Evolutionary conservation across 495 filamentous ascomycete genomes (phyloP), one percentile per base, ranked within the genome.

Genomic region (Symbiotaphrina buchneri): DNA sequence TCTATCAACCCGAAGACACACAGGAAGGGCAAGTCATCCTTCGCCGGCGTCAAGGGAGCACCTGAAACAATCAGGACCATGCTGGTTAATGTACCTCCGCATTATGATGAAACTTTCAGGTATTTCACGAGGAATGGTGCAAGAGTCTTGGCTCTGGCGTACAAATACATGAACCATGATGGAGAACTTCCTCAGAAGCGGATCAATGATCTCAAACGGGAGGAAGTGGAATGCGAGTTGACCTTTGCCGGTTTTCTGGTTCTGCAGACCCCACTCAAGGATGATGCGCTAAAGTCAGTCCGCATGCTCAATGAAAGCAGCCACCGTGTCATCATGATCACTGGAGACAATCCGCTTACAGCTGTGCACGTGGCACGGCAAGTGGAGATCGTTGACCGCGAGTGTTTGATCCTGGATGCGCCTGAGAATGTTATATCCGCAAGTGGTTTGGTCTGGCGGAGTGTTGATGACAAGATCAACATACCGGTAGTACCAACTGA

Each of bases 311-410:
- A 93, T 46, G 90, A 95, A 55, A 93, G 85, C 52, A 92, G 81
- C 52, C 87, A 99, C 55, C 81, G 87, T 40, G 80, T 90, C 34
- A 78, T 95, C 41, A 99, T 99, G 87, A 99, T 99, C 34, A 99
- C 87, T 28, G 87, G 87, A 43, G 87, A 99, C 52, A 99, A 99
- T 46, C 84, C 87, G 14, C 63, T 99, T 24, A 99, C 87, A 15
- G 87, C 87, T 39, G 77, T 87, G 16, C 85, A 99, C 47, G 87
- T 99, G 36, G 87, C 87, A 8, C 72, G 74, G 26, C 71, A 95
- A 47, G 87, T 99, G 22, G 87, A 99, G 44, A 99, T 99, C 46
- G 79, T 99, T 14, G 87, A 99, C 41, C 74, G 87, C 7, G 87
- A 95, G 16, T 80, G 90, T 23, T 59, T 94, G 17, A 92, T 99